These are phyloP conservation scores for Coriaria nepalensis DNA, from an alignment of 306 rosid genomes.

Conservation along the genomic window DNA sequence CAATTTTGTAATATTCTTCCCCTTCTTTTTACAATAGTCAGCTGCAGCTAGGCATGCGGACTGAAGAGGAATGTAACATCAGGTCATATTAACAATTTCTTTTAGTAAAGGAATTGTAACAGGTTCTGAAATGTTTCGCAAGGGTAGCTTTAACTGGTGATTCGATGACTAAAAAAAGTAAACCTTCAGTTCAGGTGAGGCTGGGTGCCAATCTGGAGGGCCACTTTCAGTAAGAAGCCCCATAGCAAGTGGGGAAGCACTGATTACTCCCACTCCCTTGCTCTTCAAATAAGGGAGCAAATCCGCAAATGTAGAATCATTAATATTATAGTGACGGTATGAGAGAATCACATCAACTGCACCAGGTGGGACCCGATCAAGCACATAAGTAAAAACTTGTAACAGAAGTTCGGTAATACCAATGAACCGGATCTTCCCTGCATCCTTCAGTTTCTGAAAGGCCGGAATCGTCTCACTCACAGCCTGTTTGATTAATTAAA, in stretches of 20 bases:
- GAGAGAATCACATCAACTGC: slow-evolving; percentile 69
- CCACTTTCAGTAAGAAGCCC: slow-evolving; percentile 88
- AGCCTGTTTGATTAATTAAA: slow-evolving; percentile 27
- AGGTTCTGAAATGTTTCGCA: too few species aligned
- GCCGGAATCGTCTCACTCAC: slow-evolving; percentile 86
- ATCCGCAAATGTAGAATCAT: slow-evolving; percentile 72
- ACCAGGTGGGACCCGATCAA: slow-evolving; percentile 73
- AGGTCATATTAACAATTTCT: slow-evolving; percentile 12
- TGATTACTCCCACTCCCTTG: slow-evolving; percentile 76
- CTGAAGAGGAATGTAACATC: slow-evolving; percentile 29
- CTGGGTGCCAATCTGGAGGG: slow-evolving; percentile 95
- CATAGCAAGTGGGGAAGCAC: slow-evolving; percentile 87
- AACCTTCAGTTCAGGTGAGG: slow-evolving; percentile 76
- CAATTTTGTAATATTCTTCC: slow-evolving; percentile 74
- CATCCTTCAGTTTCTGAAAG: slow-evolving; percentile 56
- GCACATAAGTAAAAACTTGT: slow-evolving; percentile 55
- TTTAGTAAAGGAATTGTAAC: too few species aligned
- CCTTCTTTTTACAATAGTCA: slow-evolving; percentile 48
- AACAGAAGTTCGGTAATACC: slow-evolving; percentile 92
- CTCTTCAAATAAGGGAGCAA: slow-evolving; percentile 64
- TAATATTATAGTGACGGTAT: slow-evolving; percentile 66
- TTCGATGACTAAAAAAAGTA: neutral
- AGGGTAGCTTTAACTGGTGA: too few species aligned
- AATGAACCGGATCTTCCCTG: slow-evolving; percentile 73
- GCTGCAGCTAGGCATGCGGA: slow-evolving; percentile 78